Conservation (phyloP, 345 rosid species). For the Citrus unshiu region DNA sequence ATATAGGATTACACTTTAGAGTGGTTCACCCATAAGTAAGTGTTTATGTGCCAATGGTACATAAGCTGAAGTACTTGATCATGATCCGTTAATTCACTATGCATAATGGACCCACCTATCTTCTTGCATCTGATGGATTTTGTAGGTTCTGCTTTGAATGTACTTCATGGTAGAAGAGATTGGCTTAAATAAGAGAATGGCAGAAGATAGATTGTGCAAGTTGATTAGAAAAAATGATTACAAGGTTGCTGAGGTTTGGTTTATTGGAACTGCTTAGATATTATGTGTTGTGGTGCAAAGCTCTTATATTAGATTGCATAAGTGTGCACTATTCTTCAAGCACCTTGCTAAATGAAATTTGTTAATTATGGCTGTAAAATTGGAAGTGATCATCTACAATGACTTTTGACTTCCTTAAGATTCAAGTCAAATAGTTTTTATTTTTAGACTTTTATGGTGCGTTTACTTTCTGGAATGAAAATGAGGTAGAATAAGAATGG, state of each 20-base stretch:
- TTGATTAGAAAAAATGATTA: not conserved
- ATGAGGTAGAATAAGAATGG: too few relatives aligned
- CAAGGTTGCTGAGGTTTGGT: not conserved
- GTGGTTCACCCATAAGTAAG: not conserved
- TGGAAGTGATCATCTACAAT: not conserved
- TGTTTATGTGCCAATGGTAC: too few relatives aligned
- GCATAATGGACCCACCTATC: not conserved
- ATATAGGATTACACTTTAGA: not conserved
- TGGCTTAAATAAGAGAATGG: not conserved
- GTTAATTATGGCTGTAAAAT: not conserved
- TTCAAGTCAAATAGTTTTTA: not conserved
- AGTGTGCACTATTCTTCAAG: not conserved
- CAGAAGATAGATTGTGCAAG: not conserved
- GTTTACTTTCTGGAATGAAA: too few relatives aligned
- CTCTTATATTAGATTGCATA: not conserved
- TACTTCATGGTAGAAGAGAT: not conserved
- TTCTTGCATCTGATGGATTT: not conserved
- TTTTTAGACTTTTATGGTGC: not conserved
- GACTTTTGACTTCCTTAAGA: not conserved
- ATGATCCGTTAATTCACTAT: not conserved
- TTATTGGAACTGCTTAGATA: not conserved
- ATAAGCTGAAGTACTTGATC: not conserved
- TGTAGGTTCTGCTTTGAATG: not conserved
- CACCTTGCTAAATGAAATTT: not conserved
- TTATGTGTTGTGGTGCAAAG: not conserved